These are phyloP conservation scores for Cryphonectria naterciae DNA, from an alignment of 2,329 filamentous ascomycete genomes.

Conservation along the genomic window DNA sequence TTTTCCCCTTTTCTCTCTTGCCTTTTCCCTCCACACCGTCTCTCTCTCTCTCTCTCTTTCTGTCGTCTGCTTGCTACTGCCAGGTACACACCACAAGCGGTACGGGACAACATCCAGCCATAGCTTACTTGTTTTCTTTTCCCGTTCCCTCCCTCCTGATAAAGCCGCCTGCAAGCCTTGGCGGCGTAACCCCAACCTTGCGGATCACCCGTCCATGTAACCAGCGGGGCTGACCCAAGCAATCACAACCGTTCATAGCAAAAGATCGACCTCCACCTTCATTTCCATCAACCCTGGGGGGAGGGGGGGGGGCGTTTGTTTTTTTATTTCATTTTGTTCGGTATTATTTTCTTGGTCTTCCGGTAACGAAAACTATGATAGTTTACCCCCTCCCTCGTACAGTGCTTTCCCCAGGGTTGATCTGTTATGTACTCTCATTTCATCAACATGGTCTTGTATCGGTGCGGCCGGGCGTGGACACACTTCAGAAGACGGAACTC, in stretches of 20 bases:
- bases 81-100: not conserved
- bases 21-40: not conserved
- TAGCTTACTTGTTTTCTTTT: not conserved
- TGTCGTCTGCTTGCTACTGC: too few relatives aligned
- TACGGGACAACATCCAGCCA: not conserved
- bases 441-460: not conserved
- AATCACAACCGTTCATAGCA: not conserved
- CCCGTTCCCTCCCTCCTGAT: too few relatives aligned
- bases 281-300: not conserved
- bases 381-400: not conserved
- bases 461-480: not conserved
- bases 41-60: too few relatives aligned
- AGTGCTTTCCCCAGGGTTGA: not conserved
- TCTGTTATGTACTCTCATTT: not conserved
- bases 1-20: not conserved
- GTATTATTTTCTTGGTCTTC: not conserved
- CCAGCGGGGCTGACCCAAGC: not conserved
- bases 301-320: not conserved
- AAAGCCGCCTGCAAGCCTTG: not conserved
- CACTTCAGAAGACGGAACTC: not conserved
- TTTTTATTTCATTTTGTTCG: not conserved
- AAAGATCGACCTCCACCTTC: not conserved
- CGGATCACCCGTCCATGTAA: not conserved
- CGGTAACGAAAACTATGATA: too few relatives aligned
- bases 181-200: not conserved